Percentiles rank a stretch among this genome's conserved stretches.
Conservation (phyloP, 495 filamentous ascomycete species). For the Paragyromitra xinjiangensis region DNA sequence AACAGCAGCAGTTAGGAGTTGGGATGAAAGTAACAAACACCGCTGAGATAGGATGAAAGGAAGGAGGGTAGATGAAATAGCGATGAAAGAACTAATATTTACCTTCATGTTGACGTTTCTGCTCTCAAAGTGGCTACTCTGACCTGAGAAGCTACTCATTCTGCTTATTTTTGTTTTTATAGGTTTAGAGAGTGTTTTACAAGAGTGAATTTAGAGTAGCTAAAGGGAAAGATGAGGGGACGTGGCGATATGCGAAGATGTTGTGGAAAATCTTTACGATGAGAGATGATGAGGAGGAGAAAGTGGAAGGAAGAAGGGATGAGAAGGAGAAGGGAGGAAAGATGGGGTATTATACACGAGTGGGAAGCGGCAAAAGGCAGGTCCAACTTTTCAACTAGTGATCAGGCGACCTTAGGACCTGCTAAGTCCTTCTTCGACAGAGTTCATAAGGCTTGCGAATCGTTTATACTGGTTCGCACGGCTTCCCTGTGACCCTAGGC, state of each 20-base stretch:
- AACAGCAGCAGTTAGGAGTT: conserved; percentile 11
- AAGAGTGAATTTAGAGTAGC: conserved; percentile 9
- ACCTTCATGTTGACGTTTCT: conserved; percentile 4
- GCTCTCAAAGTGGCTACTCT: neutral
- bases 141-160: conserved; percentile 8
- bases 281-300: neutral
- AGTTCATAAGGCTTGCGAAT: neutral
- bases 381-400: neutral
- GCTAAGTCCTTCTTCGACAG: neutral
- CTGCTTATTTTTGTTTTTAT: conserved; percentile 20
- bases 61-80: neutral
- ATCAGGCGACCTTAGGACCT: neutral
- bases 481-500: neutral
- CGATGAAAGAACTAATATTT: neutral
- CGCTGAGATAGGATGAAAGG: neutral
- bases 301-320: neutral
- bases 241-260: neutral
- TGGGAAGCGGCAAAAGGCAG: neutral
- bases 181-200: conserved; percentile 20
- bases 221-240: conserved; percentile 18
- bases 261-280: conserved; percentile 9
- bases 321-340: neutral
- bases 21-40: neutral
- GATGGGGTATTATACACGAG: neutral
- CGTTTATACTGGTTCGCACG: neutral